phyloP scores from a whole-genome alignment of 2,329 filamentous ascomycete genomes.

The Phaeosphaeriaceae sp. region DNA sequence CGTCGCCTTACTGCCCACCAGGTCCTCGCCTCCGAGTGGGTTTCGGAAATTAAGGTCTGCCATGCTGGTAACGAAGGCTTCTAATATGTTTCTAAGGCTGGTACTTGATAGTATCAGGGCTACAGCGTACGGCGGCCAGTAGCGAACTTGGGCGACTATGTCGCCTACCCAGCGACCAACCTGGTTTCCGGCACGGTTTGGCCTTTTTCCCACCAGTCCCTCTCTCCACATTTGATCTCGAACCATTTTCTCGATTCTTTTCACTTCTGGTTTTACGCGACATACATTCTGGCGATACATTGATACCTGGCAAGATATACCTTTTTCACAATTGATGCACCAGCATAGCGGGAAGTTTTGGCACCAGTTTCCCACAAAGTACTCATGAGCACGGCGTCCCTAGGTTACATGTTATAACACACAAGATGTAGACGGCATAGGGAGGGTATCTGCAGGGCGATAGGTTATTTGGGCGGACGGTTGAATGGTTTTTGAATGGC shows the following conservation, averaged over 20 bases:
- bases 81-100: slow-evolving; percentile 53
- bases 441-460: slow-evolving; percentile 15
- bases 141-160: neutral
- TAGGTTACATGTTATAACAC: slow-evolving; percentile 25
- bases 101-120: slow-evolving; percentile 10
- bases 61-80: slow-evolving; percentile 96
- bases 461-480: slow-evolving; percentile 8
- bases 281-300: slow-evolving; percentile 36
- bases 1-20: slow-evolving; percentile 95
- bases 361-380: slow-evolving; percentile 22
- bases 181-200: neutral
- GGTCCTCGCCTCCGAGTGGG: slow-evolving; percentile 98
- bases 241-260: slow-evolving; percentile 26
- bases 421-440: slow-evolving; percentile 26
- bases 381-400: slow-evolving; percentile 25
- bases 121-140: slow-evolving; percentile 17
- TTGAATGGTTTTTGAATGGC: slow-evolving; percentile 24
- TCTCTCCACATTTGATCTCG: slow-evolving; percentile 23
- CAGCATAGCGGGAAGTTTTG: slow-evolving; percentile 43
- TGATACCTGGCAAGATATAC: slow-evolving; percentile 46
- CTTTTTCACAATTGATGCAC: slow-evolving; percentile 42
- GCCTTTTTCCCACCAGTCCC: slow-evolving; percentile 4
- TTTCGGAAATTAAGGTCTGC: slow-evolving; percentile 95
- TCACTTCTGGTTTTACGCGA: slow-evolving; percentile 27
- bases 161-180: neutral